Base-by-base conservation (phyloP, 257 asterid species). In the Solanum medicagineum region DNA sequence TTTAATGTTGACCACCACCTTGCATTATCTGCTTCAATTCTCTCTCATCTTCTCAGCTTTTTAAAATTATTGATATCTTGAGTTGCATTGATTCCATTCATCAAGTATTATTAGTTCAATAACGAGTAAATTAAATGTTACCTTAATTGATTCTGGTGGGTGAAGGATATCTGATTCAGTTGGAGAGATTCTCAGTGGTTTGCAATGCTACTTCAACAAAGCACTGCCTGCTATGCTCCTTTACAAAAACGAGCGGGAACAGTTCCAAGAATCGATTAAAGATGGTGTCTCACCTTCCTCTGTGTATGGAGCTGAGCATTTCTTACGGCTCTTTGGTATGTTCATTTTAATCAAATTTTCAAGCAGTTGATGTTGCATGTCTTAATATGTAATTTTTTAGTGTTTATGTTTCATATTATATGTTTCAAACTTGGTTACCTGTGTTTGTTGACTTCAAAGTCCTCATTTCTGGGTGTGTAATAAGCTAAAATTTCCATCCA, bases 281-380 rank as follows among this genome's bases (percentile, higher is more conserved):
- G 91, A 92, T 22, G 81, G 87, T n/a, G 54, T 85, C 75, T n/a
- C 92, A 80, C 97, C 97, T 26, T 91, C 97, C 2, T 36, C 81
- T 26, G 90, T 94, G 29, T 94, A 93, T 85, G 98, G 98, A 84
- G 97, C 98, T 22, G 97, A 92, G 87, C 98, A 94, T 88, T 89
- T 94, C 42, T 83, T 94, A 73, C 90, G 98, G 86, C 95, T 94
- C 65, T 93, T 94, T 59, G 98, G 97, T 94, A 92, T 26, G 89
- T 68, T 65, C 81, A 56, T 66, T 14, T 80, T 83, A 54, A 69
- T 36, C 83, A 53, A 26, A 9, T n/a, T 22, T 1, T 83, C 36
- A 65, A 26, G 69, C 54, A 42, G 55, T 59, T 85, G 32, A 47
- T 47, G 42, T 53, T 85, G 49, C 86, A 68, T 83, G 44, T 40